Evolutionary conservation across 352 stramenopile genomes (phyloP).

Genomic region (Blastocystis sp.): DNA sequence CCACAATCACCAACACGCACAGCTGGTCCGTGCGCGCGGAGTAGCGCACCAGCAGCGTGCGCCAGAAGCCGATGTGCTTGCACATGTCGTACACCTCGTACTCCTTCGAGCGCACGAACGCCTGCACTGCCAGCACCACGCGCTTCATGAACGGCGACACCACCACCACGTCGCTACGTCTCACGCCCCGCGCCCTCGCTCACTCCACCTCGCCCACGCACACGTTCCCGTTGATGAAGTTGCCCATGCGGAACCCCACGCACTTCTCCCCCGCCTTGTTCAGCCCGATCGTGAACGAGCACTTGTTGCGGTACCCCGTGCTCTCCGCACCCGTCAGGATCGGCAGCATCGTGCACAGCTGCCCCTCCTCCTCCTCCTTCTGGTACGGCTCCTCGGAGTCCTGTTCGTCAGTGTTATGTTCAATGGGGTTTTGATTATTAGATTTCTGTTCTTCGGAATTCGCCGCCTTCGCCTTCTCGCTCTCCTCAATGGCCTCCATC

Average conservation of each 20-base stretch:
- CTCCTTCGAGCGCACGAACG: slow-evolving; percentile 9
- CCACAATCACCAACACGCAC: slow-evolving; percentile 29
- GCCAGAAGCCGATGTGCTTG: slow-evolving; percentile 57
- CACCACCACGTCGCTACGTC: slow-evolving; percentile 35
- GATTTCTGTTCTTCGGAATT: neutral
- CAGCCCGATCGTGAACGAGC: slow-evolving; percentile 62
- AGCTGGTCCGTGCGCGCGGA: slow-evolving; percentile 55
- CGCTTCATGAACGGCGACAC: slow-evolving; percentile 58
- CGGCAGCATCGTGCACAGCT: slow-evolving; percentile 55
- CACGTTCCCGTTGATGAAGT: slow-evolving; percentile 66
- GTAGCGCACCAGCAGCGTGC: slow-evolving; percentile 53
- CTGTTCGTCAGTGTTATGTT: neutral
- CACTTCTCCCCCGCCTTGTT: slow-evolving; percentile 19
- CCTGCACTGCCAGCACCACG: slow-evolving; percentile 3
- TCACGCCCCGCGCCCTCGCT: neutral
- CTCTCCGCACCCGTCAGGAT: neutral
- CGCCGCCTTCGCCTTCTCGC: neutral
- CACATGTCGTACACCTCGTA: slow-evolving; percentile 60
- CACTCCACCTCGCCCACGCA: slow-evolving; percentile 29
- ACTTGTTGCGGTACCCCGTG: slow-evolving; percentile 64
- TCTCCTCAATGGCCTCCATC: slow-evolving; percentile 38
- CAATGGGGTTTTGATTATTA: neutral
- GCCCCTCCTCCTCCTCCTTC: slow-evolving; percentile 37
- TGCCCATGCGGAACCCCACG: slow-evolving; percentile 69
- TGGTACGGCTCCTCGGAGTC: neutral